Evolutionary conservation across 2,329 filamentous ascomycete species (phyloP), one percentile per base, ranked within the genome.

Genomic region (Stagonosporopsis vannaccii): DNA sequence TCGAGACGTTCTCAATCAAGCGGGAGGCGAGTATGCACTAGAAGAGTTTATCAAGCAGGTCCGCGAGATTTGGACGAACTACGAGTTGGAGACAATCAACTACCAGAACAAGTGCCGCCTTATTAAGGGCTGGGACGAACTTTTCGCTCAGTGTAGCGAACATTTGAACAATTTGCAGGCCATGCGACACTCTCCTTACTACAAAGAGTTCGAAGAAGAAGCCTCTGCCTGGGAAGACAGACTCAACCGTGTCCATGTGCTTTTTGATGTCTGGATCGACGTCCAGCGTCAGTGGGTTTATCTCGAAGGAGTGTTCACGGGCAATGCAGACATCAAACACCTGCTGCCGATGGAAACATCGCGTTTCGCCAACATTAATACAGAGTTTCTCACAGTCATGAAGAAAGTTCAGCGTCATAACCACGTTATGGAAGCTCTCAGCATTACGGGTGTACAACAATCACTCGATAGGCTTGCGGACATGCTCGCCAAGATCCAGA

Each of bases 261-360:
- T 99, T 9, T 99, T 99, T 71, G 95, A 99, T 75, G 93, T 99
- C 15, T 99, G 96, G 96, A 99, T 99, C 68, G 96, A 99, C 78
- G 96, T 99, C n/a, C 95, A 99, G 77, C 90, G 96, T 59, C 95
- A 99, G 79, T 99, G 95, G 95, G 95, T 99, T 7, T 99, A 99
- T 75, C 86, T 99, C 5, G 96, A 99, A 78, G 95, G 95, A 64
- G 95, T 99, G 30, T 99, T 99, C 74, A 97, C 94, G 1, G 95
- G 95, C 56, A 99, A 99, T 72, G 94, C 92, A 35, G 95, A 99
- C 72, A 99, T 99, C 82, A 99, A 98, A 79, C 94, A 98, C 75
- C 82, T 99, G 47, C 85, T 99, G 20, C 96, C 96, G 4, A 93
- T 97, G 61, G 95, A 99, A 75, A 97, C 95, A 1, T 93, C 92